Evolutionary conservation across 352 stramenopile species (phyloP).

Genomic region (Pythium chondricola): DNA sequence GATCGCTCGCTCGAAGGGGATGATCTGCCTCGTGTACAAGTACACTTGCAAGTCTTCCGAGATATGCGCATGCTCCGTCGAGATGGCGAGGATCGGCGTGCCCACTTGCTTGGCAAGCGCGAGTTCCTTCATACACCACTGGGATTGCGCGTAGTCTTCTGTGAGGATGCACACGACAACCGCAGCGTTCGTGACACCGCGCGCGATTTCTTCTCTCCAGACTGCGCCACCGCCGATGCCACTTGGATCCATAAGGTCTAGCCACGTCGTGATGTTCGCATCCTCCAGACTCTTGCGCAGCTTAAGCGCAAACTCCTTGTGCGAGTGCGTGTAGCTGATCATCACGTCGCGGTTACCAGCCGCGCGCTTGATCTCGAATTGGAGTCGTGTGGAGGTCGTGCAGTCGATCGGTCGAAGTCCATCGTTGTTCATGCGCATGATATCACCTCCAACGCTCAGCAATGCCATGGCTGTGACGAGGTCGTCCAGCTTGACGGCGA

Average conservation of each 20-base stretch:
- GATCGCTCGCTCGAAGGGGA: conserved; percentile 73
- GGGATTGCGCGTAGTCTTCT: conserved; percentile 49
- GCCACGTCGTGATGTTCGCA: conserved; percentile 56
- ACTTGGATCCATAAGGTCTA: conserved; percentile 61
- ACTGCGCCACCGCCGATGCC: conserved; percentile 54
- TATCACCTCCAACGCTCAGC: conserved; percentile 64
- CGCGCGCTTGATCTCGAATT: conserved; percentile 69
- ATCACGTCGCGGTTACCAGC: conserved; percentile 63
- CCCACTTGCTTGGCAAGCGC: conserved; percentile 67
- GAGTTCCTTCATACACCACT: conserved; percentile 63
- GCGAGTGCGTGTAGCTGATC: conserved; percentile 70
- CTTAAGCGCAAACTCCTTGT: conserved; percentile 57
- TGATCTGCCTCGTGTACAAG: conserved; percentile 75
- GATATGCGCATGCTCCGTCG: conserved; percentile 58
- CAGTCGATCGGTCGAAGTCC: conserved; percentile 56
- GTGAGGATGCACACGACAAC: conserved; percentile 55
- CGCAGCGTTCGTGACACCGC: conserved; percentile 49
- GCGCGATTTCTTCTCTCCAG: conserved; percentile 64
- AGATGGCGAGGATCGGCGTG: conserved; percentile 74
- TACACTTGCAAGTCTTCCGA: conserved; percentile 84
- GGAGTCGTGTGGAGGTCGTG: conserved; percentile 50
- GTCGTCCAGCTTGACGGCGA: conserved; percentile 79
- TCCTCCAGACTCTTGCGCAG: conserved; percentile 51
- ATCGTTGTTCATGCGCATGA: conserved; percentile 70
- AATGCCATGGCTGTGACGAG: conserved; percentile 62